phyloP scores from a whole-genome alignment of 352 stramenopile genomes.

The Pythium periplocum region DNA sequence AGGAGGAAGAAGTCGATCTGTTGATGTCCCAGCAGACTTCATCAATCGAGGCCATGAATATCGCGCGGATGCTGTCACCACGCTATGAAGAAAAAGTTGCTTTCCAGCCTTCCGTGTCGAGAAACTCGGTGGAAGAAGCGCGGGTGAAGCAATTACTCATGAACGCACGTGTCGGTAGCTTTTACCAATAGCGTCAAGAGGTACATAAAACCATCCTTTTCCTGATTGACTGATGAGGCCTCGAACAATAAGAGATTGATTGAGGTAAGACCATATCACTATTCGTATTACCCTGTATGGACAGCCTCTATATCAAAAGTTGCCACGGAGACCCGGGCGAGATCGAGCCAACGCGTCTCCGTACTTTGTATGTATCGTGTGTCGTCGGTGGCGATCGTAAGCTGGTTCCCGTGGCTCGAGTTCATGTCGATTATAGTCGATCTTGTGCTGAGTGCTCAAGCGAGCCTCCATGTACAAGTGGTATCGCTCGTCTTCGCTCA shows the following conservation, averaged over 20 bases:
- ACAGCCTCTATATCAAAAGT: constrained; percentile 24
- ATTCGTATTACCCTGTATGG: no score
- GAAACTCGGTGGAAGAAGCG: constrained; percentile 51
- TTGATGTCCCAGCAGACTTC: constrained; percentile 69
- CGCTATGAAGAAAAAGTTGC: constrained; percentile 57
- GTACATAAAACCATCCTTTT: no score
- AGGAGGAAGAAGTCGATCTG: constrained; percentile 51
- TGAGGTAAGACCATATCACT: no score
- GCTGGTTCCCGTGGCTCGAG: constrained; percentile 38
- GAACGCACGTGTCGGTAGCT: constrained; percentile 43
- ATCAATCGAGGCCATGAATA: constrained; percentile 77
- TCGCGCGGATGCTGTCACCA: constrained; percentile 71
- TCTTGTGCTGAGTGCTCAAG: constrained; percentile 48
- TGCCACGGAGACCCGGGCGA: constrained; percentile 52
- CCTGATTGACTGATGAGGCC: no score
- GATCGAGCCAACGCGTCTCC: constrained; percentile 46
- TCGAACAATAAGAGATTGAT: no score
- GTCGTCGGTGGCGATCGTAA: constrained; percentile 39
- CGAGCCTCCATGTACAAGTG: constrained; percentile 45
- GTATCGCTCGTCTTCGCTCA: constrained; percentile 41
- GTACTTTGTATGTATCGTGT: constrained; percentile 64
- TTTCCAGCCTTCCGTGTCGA: constrained; percentile 41
- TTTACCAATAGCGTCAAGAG: constrained; percentile 38
- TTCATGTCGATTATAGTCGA: constrained; percentile 57
- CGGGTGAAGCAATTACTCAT: constrained; percentile 58